phyloP scores from a whole-genome alignment of 139 green algal species.

The Chlorella sp. region DNA sequence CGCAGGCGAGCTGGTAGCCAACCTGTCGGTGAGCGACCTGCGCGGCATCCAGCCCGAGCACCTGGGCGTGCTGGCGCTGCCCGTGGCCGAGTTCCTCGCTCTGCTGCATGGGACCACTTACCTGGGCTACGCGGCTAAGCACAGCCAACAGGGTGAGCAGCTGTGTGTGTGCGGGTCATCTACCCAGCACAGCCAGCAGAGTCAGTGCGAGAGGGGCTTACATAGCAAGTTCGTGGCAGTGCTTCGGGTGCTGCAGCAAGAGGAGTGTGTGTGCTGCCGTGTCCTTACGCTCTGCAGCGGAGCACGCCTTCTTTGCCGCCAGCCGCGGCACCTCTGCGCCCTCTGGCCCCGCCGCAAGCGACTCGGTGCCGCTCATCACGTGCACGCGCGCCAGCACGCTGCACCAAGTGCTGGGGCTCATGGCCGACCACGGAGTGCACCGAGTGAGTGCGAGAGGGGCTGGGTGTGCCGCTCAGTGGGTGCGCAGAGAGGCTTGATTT shows the following conservation, averaged over 20 bases:
- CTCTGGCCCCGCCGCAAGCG: no score
- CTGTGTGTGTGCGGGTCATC: no score
- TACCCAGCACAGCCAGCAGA: no score
- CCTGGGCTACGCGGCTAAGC: not conserved
- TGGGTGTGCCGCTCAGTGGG: no score
- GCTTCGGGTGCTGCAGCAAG: no score
- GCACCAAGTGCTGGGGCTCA: not conserved
- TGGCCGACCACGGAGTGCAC: not conserved
- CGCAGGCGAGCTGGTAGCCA: constrained; percentile 59
- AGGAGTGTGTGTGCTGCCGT: no score
- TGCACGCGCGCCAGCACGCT: not conserved
- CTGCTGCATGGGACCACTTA: constrained; percentile 18
- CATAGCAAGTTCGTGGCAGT: no score
- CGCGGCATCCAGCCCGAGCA: constrained; percentile 60
- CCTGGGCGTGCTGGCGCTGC: constrained; percentile 68
- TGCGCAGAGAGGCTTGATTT: not conserved
- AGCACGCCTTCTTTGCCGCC: not conserved
- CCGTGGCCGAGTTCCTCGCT: constrained; percentile 76
- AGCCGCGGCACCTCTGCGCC: not conserved
- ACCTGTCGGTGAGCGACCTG: constrained; percentile 70
- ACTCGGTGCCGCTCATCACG: not conserved
- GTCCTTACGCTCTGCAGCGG: no score
- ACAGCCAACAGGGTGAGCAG: not conserved
- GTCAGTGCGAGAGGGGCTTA: no score
- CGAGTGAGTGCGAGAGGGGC: not conserved